Percentiles rank a stretch among this genome's conserved stretches.
phyloP scores from a whole-genome alignment of 352 stramenopile genomes.

The Pythium volutum region DNA sequence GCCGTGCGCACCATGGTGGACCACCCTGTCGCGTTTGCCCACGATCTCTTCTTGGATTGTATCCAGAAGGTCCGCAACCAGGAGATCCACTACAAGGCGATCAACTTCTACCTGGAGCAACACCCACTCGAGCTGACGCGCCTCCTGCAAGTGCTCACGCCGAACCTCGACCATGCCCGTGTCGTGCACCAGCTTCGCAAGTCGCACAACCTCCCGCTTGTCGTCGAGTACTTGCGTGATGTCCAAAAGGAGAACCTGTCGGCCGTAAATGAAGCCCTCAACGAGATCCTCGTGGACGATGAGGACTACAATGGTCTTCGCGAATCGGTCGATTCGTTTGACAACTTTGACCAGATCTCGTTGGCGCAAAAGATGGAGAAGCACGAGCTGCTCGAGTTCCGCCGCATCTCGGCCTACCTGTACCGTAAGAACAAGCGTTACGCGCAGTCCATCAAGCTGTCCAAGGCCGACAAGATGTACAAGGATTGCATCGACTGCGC shows the following conservation, averaged over 20 bases:
- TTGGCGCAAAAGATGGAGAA: constrained; percentile 98
- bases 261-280: constrained; percentile 98
- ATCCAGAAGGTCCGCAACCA: constrained; percentile 99
- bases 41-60: constrained; percentile 99
- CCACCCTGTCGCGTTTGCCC: constrained; percentile 94
- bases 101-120: constrained; percentile 98
- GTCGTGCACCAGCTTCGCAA: constrained; percentile 98
- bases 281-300: constrained; percentile 95
- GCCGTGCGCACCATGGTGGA: constrained; percentile 99
- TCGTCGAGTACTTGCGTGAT: constrained; percentile 97
- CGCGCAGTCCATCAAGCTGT: constrained; percentile 97
- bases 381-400: constrained; percentile 99
- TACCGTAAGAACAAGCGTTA: constrained; percentile 99
- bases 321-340: constrained; percentile 98
- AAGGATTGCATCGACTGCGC: constrained; percentile 99
- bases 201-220: constrained; percentile 96
- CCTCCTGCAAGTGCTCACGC: constrained; percentile 97
- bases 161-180: constrained; percentile 98
- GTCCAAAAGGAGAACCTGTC: constrained; percentile 99
- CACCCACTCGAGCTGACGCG: constrained; percentile 96
- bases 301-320: constrained; percentile 97
- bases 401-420: constrained; percentile 98
- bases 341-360: constrained; percentile 99
- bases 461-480: constrained; percentile 99
- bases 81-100: constrained; percentile 99